Percentiles rank a stretch among this genome's conserved stretches.
Evolutionary conservation across 345 rosid species (phyloP).

Genomic region (Cardamine resedifolia): DNA sequence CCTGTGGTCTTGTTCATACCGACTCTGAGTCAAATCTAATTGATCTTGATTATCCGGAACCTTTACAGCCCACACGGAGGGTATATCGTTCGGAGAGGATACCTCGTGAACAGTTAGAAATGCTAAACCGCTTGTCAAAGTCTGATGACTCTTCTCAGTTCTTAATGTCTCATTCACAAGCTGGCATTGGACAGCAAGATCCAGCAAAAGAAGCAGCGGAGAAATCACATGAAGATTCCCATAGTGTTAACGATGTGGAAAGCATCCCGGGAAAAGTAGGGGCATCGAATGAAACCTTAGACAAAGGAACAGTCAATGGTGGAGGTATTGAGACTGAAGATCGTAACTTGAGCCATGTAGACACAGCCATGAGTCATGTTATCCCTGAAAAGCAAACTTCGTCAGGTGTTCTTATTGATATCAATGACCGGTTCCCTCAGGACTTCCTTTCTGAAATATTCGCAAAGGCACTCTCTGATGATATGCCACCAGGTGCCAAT

Average conservation of each 20-base stretch:
- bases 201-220: conserved; percentile 49
- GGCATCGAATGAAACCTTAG: conserved; percentile 10
- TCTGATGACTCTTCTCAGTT: conserved; percentile 87
- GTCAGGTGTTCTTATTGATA: conserved; percentile 63
- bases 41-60: conserved; percentile 56
- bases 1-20: conserved; percentile 44
- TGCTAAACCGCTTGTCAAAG: conserved; percentile 77
- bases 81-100: conserved; percentile 77
- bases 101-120: conserved; percentile 77
- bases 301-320: conserved; percentile 25
- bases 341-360: conserved; percentile 26
- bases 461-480: conserved; percentile 56
- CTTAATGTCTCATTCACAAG: conserved; percentile 64
- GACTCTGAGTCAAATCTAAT: conserved; percentile 54
- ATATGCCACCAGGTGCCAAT: conserved; percentile 40
- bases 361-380: conserved; percentile 21
- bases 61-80: conserved; percentile 55
- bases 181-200: conserved; percentile 52
- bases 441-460: conserved; percentile 83
- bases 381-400: conserved; percentile 29
- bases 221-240: conserved; percentile 43
- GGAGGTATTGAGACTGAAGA: conserved; percentile 26
- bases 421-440: conserved; percentile 83
- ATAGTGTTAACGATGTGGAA: conserved; percentile 37
- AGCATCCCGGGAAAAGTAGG: conserved; percentile 19